Base-by-base conservation (phyloP, 1,139 yeast species). In the Pneumocystis wakefieldiae region DNA sequence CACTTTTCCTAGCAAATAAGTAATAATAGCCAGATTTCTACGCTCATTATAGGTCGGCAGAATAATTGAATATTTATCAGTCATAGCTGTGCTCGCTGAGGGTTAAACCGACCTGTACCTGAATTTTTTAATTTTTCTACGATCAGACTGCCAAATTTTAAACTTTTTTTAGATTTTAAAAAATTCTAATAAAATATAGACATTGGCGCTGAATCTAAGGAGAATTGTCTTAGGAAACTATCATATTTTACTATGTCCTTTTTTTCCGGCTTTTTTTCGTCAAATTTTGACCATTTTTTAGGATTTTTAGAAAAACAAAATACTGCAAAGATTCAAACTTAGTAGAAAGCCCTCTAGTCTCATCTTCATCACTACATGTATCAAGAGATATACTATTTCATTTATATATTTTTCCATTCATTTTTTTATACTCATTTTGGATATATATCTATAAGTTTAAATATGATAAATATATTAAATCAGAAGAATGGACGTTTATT, bases 321-420 rank as follows among this genome's bases (percentile, higher is more conserved):
- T 29, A 48, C 12, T 48, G 55, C n/a, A 48, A 24, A 10, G 28
- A 48, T 24, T 48, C 32, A 4, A 48, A 48, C n/a, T 24, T 48
- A 24, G 55, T 48, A 5, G 19, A 48, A 2, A 48, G 55, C 17
- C 7, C 55, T 24, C 24, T 48, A 24, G 14, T 48, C 14, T 14
- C 32, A 48, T 48, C 55, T 6, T 48, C 55, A 19, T 48, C 55
- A 48, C 24, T 48, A 24, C 55, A 48, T 24, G 14, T 24, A 12
- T 15, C 32, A 8, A 48, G 6, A 10, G 55, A 48, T 12, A 24
- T 15, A 12, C 7, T 48, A 10, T 48, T 80, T 59, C 82, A 92
- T 70, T 95, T 96, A 10, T 91, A 89, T 71, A 85, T 87, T 35
- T 83, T 89, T 80, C 96, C 97, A 8, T 91, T 91, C 73, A 74